phyloP scores from a whole-genome alignment of 2,329 filamentous ascomycete genomes.

The Grosmannia huntii region DNA sequence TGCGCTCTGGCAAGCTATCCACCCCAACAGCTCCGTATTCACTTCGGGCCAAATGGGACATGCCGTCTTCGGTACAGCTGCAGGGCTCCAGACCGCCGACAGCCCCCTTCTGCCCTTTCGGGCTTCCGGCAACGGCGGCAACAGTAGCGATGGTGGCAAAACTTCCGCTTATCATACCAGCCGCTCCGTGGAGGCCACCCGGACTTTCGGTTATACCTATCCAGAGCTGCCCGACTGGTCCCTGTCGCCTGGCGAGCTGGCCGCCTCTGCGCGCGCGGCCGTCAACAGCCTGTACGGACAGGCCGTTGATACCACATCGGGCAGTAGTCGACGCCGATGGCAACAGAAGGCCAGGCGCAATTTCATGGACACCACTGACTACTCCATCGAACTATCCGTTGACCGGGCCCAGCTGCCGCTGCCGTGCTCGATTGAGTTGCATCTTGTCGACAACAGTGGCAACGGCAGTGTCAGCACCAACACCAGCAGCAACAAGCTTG shows the following conservation, averaged over 20 bases:
- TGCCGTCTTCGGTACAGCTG: slow-evolving; percentile 27
- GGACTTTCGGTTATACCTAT: slow-evolving; percentile 28
- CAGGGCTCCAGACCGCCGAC: slow-evolving; percentile 28
- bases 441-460: slow-evolving; percentile 11
- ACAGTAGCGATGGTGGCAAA: slow-evolving; percentile 15
- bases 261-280: slow-evolving; percentile 47
- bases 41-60: slow-evolving; percentile 13
- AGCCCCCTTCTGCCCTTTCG: slow-evolving; percentile 39
- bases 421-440: slow-evolving; percentile 24
- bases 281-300: slow-evolving; percentile 39
- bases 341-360: neutral
- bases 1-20: slow-evolving; percentile 32
- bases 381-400: slow-evolving; percentile 23
- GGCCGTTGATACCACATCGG: neutral
- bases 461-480: slow-evolving; percentile 5
- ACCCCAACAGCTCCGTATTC: slow-evolving; percentile 22
- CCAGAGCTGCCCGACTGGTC: slow-evolving; percentile 31
- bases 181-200: slow-evolving; percentile 16
- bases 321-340: neutral
- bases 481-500: slow-evolving; percentile 11
- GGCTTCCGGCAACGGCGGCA: slow-evolving; percentile 14
- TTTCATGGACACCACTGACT: slow-evolving; percentile 15
- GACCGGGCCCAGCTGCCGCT: slow-evolving; percentile 24
- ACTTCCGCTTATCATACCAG: slow-evolving; percentile 28
- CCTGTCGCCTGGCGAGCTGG: slow-evolving; percentile 41